Base-by-base conservation (phyloP, 768 basidiomycete species). In the Boletus subparvulus region DNA sequence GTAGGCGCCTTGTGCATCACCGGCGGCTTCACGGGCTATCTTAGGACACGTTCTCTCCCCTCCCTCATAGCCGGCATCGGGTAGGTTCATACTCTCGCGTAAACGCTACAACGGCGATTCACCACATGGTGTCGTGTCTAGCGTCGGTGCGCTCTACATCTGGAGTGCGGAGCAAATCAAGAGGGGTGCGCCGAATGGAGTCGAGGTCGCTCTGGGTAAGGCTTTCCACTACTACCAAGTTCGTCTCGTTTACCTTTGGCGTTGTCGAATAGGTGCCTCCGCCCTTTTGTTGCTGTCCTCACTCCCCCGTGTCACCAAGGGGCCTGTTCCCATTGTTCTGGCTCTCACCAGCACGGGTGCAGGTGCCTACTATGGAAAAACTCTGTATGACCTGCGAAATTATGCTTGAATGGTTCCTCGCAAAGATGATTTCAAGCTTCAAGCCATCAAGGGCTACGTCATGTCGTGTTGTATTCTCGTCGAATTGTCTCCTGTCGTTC, bases 51-150 rank as follows among this genome's bases (percentile, higher is more conserved):
- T 24, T 93, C 90, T 33, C 76, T 93, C 32, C 92, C 92, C 7
- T 93, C 92, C 13, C 70, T 94, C 41, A 83, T 93, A 19, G 92
- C 92, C 55, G 92, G 92, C 39, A 81, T 91, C 43, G 79, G 86
- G 90, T 92, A 63, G 42, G 84, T 69, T 48, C 52, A 36, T 37
- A 37, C 6, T 14, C 32, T 21, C 48, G 19, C 21, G 13, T 17
- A 12, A 14, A 3, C 24, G 7, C 36, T 21, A 32, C 7, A 16
- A 16, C 32, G 26, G 32, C 14, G 26, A 16, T 36, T 56, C 60
- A 56, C 50, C 19, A 43, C n/a, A 7, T 19, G 13, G 21, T 26
- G 24, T 33, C 30, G 8, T 0, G 59, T 55, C 19, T 33, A 91
- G 90, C 63, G 90, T 94, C 45, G 92, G 91, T 56, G 74, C 82